Conservation (phyloP, 176 grass and related monocot genomes). For the Thinopyrum elongatum region DNA sequence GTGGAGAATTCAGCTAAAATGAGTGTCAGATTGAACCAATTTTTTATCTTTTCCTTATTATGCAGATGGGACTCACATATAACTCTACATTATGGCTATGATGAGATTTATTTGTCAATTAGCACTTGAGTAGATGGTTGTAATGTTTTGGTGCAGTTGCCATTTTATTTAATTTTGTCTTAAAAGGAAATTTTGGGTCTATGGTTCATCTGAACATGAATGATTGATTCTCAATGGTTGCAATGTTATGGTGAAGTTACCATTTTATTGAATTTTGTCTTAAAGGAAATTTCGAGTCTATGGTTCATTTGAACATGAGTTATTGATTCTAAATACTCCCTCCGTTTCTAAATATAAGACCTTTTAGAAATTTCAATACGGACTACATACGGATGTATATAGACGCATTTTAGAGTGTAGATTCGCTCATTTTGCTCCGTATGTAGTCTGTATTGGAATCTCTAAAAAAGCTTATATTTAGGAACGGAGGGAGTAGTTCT, state of each 20-base stretch:
- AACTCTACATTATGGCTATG: background rate
- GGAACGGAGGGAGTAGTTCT: background rate
- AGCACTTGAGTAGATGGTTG: constrained; percentile 5
- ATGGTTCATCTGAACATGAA: background rate
- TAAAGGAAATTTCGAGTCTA: no score
- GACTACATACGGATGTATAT: no score
- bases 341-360: no score
- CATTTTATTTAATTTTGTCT: background rate
- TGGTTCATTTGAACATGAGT: no score
- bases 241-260: background rate
- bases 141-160: background rate
- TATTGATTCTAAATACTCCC: no score
- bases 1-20: background rate
- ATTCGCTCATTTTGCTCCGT: no score
- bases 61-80: background rate
- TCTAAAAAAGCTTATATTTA: no score
- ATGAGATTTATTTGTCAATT: background rate
- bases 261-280: background rate
- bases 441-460: no score
- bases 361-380: no score
- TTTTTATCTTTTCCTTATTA: background rate
- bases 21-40: background rate
- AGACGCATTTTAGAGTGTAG: no score
- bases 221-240: background rate
- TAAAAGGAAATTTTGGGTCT: no score